Conservation (phyloP, 139 green algal genomes). For the Trebouxia sp. region DNA sequence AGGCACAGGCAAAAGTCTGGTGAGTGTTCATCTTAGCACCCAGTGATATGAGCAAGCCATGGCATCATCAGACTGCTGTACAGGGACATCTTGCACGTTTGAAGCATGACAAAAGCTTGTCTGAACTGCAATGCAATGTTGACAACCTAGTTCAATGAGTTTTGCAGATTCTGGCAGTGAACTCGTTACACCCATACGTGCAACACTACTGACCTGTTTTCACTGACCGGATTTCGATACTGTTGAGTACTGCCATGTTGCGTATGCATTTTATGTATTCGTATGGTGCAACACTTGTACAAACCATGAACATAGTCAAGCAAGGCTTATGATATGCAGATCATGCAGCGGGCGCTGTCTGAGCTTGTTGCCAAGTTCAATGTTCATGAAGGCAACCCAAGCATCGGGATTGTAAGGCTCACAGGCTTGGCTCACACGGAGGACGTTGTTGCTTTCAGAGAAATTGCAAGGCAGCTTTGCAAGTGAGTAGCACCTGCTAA, state of each 20-base stretch:
- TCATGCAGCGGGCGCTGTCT: slow-evolving; percentile 54
- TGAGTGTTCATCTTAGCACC: slow-evolving; percentile 2
- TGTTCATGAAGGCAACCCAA: slow-evolving; percentile 31
- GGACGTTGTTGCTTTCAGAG: slow-evolving; percentile 70
- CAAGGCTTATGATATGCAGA: slow-evolving; percentile 37
- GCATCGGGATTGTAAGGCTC: slow-evolving; percentile 76
- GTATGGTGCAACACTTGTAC: neutral
- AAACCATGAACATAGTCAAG: neutral
- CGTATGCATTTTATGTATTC: neutral
- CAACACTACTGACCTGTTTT: neutral
- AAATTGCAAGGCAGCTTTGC: slow-evolving; percentile 79
- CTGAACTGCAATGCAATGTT: neutral
- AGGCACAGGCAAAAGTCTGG: slow-evolving; percentile 60
- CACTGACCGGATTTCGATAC: neutral
- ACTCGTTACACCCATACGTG: neutral
- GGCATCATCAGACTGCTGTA: neutral
- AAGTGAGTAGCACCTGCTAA: slow-evolving; percentile 36
- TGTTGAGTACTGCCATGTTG: neutral
- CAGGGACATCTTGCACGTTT: neutral
- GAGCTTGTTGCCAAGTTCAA: slow-evolving; percentile 44
- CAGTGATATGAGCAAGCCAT: neutral
- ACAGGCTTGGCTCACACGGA: slow-evolving; percentile 68
- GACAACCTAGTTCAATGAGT: neutral
- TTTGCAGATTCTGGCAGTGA: neutral
- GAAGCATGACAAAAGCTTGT: neutral